Evolutionary conservation across 768 basidiomycete genomes (phyloP).

Genomic region (Russula ochroleuca): DNA sequence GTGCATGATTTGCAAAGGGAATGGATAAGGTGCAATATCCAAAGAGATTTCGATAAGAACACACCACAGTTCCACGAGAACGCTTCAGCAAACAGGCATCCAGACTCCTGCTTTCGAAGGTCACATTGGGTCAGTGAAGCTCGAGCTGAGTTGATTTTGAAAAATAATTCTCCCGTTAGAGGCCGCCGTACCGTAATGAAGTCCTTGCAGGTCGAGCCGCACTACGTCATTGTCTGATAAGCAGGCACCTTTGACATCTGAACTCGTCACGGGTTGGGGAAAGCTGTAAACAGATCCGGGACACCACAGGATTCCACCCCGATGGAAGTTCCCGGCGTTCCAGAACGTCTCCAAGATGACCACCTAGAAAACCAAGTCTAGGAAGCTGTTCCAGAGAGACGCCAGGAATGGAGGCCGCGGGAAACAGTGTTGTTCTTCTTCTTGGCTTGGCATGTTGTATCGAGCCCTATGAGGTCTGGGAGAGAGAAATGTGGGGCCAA

Average conservation of each 20-base stretch:
- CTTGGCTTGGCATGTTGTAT: neutral
- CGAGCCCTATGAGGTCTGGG: neutral
- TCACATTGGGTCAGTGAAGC: constrained; percentile 7
- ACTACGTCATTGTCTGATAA: constrained; percentile 24
- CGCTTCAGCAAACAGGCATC: neutral
- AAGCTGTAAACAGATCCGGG: neutral
- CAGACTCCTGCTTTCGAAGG: constrained; percentile 4
- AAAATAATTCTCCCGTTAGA: constrained; percentile 10
- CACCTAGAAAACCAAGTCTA: neutral
- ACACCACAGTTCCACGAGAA: neutral
- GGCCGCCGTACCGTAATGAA: neutral
- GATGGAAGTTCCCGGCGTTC: neutral
- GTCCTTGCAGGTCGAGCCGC: constrained; percentile 8
- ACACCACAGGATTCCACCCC: neutral
- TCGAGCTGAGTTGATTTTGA: too few species aligned
- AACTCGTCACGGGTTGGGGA: neutral
- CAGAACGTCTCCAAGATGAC: neutral
- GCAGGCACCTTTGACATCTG: neutral
- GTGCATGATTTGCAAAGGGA: neutral
- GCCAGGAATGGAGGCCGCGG: neutral
- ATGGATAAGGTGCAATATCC: constrained; percentile 2
- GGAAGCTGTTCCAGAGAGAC: neutral
- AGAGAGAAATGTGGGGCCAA: neutral
- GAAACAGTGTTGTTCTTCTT: neutral
- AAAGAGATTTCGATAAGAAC: constrained; percentile 4